A percentile compares a stretch with the other conserved stretches of the same genome.
phyloP scores from a whole-genome alignment of 345 rosid species.

The Eucalyptus grandis region DNA sequence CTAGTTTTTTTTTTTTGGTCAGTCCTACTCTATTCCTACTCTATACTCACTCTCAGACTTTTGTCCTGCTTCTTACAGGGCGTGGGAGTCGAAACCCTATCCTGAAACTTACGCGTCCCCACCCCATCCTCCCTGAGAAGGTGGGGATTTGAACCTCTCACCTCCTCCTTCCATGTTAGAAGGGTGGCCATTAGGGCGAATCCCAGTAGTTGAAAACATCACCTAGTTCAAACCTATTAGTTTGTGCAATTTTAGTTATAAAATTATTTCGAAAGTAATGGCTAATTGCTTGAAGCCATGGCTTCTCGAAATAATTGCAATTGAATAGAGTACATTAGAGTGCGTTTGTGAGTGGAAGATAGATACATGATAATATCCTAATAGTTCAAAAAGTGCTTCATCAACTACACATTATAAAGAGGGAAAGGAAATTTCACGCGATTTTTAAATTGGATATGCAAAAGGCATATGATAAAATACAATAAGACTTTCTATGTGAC shows the following conservation, averaged over 20 bases:
- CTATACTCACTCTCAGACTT: no score
- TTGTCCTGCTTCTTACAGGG: no score
- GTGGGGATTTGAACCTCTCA: no score
- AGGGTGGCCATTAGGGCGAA: no score
- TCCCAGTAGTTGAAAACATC: no score
- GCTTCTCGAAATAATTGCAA: accelerated
- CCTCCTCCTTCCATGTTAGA: no score
- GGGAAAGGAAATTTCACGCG: accelerated
- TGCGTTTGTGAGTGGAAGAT: neutral
- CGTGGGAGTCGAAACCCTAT: no score
- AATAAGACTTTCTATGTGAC: neutral
- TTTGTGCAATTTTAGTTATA: neutral
- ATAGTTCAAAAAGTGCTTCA: neutral
- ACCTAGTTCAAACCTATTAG: neutral
- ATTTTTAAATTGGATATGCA: neutral
- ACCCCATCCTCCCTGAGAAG: no score
- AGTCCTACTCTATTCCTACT: no score
- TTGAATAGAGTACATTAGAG: neutral
- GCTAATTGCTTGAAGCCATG: neutral
- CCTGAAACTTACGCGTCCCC: no score
- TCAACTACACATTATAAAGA: neutral
- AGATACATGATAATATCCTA: neutral
- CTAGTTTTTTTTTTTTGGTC: no score
- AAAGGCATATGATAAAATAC: neutral
- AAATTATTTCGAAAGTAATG: neutral